Evolutionary conservation across 164 flowering plant species (phyloP).

Genomic region (Magnolia officinalis): DNA sequence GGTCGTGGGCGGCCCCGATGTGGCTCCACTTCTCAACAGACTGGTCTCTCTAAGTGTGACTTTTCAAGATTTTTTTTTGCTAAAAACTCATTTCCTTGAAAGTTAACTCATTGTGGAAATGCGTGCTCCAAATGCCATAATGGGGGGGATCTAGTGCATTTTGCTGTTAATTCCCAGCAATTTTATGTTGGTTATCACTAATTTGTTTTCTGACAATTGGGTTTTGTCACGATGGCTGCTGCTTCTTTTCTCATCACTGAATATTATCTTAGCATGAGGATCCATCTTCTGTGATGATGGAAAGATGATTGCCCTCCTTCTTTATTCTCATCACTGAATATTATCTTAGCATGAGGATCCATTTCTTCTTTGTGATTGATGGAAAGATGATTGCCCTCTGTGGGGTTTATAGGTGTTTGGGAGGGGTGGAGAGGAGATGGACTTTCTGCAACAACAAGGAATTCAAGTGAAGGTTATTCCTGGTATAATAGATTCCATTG

Average conservation of each 20-base stretch:
- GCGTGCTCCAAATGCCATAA: neutral
- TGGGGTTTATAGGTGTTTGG: conserved; percentile 78
- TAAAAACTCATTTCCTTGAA: neutral
- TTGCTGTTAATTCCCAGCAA: neutral
- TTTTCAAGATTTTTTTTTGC: no score
- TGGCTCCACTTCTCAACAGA: no score
- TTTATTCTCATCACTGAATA: neutral
- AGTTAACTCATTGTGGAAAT: neutral
- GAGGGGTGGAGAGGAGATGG: conserved; percentile 99
- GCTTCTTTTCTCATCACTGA: neutral
- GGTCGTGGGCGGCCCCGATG: no score
- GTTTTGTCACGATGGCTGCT: neutral
- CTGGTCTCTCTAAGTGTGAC: neutral
- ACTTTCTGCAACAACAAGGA: conserved; percentile 88
- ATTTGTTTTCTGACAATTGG: neutral
- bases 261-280: neutral
- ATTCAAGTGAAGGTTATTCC: conserved; percentile 94
- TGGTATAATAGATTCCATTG: conserved; percentile 43
- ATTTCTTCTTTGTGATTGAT: neutral
- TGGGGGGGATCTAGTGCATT: neutral
- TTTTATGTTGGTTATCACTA: neutral
- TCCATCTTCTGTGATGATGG: neutral
- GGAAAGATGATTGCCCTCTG: conserved; percentile 4
- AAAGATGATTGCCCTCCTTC: conserved; percentile 3
- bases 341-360: neutral